Evolutionary conservation across 164 flowering plant species (phyloP), one percentile per base, ranked within the genome.

Genomic region (Macadamia tetraphylla): DNA sequence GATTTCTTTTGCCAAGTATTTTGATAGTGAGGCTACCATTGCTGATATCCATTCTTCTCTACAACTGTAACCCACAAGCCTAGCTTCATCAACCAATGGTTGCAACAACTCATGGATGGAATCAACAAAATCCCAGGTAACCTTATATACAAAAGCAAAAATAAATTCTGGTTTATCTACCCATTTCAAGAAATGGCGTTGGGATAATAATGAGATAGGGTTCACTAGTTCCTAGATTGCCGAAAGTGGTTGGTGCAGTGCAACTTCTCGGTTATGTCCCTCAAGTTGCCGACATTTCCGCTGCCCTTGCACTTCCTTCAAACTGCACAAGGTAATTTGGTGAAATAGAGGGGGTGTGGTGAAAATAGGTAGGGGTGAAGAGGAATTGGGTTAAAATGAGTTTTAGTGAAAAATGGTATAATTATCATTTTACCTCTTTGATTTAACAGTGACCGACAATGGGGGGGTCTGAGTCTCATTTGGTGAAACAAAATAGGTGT

Each of bases 21-120:
- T 89, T 17, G 84, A 76, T 53, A 92, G 77, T 6, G 96, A 85
- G 70, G 83, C 72, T 35, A 92, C 94, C 97, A 95, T 86, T 30
- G 90, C 91, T 18, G 99, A 85, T 57, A 92, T 79, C 98, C 98
- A 95, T 80, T 95, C 99, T 82, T 95, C 99, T 79, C 99, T 82
- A 81, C 99, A 91, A 79, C 98, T 89, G 76, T 92, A 92, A 40
- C 98, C 98, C 6, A 70, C 78, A 67, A 95, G 81, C 87, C 75
- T 85, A 62, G 97, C 96, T 80, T 87, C 83, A 73, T 95, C 99
- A 73, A 95, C 90, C 76, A 91, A 75, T 48, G 99, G 99, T 73
- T 95, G 99, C 75, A 95, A 73, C n/a, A 91, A 70, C 62, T 91
- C 97, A 81, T 95, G 98, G 87, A 95, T 83, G 61, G 91, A 83